These are phyloP conservation scores for Aeminium ludgeri DNA, from an alignment of 495 filamentous ascomycete species.

Conservation along the genomic window DNA sequence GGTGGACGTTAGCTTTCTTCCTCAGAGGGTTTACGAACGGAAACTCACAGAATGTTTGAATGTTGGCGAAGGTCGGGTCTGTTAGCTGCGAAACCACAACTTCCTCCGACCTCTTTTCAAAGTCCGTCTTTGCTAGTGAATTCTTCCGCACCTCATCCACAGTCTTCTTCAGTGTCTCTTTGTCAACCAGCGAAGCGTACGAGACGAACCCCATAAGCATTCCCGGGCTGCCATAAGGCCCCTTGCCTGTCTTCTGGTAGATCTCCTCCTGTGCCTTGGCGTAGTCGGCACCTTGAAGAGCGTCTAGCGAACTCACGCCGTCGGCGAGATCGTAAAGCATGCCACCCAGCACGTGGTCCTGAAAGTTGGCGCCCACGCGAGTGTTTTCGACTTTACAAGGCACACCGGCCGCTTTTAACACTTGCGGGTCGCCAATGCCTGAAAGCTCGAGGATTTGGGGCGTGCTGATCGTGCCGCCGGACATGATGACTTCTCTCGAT, in stretches of 20 bases:
- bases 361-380: slow-evolving; percentile 17
- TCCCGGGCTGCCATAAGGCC: slow-evolving; percentile 19
- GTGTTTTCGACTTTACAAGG: slow-evolving; percentile 12
- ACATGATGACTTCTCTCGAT: slow-evolving; percentile 17
- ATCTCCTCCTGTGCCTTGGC: slow-evolving; percentile 15
- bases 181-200: slow-evolving; percentile 15
- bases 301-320: slow-evolving; percentile 12
- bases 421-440: slow-evolving; percentile 18
- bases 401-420: slow-evolving; percentile 14
- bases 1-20: neutral
- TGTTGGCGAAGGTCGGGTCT: slow-evolving; percentile 16
- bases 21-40: neutral
- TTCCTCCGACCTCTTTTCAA: slow-evolving; percentile 20
- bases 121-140: slow-evolving; percentile 16
- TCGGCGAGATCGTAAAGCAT: slow-evolving; percentile 15
- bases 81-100: slow-evolving; percentile 14
- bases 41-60: slow-evolving; percentile 17
- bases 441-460: slow-evolving; percentile 21
- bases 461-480: slow-evolving; percentile 14
- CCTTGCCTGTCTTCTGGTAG: slow-evolving; percentile 17
- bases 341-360: slow-evolving; percentile 17
- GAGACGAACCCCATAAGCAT: slow-evolving; percentile 22
- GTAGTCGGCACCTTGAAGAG: slow-evolving; percentile 11
- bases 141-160: slow-evolving; percentile 17
- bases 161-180: slow-evolving; percentile 15